Evolutionary conservation across 768 basidiomycete genomes (phyloP), one percentile per base, ranked within the genome.

Genomic region (Xerocomellus intermedius): DNA sequence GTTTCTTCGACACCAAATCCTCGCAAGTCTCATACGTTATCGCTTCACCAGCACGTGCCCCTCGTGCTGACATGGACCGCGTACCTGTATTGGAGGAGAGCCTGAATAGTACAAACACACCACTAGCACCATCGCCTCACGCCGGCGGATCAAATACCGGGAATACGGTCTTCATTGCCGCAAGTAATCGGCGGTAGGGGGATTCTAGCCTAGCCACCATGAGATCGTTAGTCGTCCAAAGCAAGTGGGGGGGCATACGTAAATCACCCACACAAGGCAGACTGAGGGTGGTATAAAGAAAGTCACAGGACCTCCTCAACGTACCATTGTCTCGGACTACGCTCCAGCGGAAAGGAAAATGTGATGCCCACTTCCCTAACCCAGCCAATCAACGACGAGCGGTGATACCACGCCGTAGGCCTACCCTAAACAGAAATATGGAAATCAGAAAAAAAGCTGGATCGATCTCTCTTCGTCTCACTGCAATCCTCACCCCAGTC

Each of bases 341-440:
- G 28, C 28, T 30, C 9, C 30, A 37, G 17, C 24, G 21, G n/a
- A 12, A 39, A 17, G 50, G 45, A 33, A 17, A 26, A 26, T 36
- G 22, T 7, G 46, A 43, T 51, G 13, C 46, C 21, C 32, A n/a
- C 26, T 14, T 35, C 35, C 9, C 14, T n/a, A 9, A n/a, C 26
- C 22, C 26, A 50, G 36, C 65, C 65, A 61, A 57, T 64, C 55
- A 56, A 19, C 44, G 36, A 30, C 19, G 41, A 35, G 38, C 42
- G 37, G 58, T 14, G 52, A 30, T 32, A 22, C 21, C 10, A 19
- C 2, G 5, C 10, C 21, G 35, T 19, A 14, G 48, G 48, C 69
- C 72, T 65, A 67, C 72, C 72, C 72, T 71, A 73, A 73, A 73
- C 43, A 42, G 30, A 42, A 19, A 36, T 46, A 49, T 57, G 58